phyloP scores from a whole-genome alignment of 2,329 filamentous ascomycete species.

The Purpureocillium lavendulum region DNA sequence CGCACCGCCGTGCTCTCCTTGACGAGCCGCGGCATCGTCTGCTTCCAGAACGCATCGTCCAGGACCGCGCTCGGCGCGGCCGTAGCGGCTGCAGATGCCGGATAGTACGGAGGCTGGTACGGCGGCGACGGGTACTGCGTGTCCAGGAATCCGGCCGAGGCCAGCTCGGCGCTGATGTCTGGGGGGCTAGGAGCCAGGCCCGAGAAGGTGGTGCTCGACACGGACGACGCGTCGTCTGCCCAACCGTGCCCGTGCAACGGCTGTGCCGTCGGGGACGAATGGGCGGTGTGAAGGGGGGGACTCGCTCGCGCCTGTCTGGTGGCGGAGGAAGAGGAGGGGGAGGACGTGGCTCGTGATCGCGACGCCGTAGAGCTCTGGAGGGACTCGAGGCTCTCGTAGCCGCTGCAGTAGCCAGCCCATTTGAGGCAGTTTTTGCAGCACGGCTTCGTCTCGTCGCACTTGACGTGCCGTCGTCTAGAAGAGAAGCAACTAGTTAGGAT shows the following conservation, averaged over 20 bases:
- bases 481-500: constrained; percentile 2
- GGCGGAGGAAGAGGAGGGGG: too few species aligned
- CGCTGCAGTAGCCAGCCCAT: constrained; percentile 24
- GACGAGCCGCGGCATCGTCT: constrained; percentile 24
- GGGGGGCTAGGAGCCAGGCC: neutral
- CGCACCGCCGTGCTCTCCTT: constrained; percentile 23
- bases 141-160: neutral
- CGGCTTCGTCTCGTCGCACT: constrained; percentile 27
- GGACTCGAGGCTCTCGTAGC: constrained; percentile 14
- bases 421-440: constrained; percentile 24
- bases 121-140: too few species aligned
- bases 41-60: constrained; percentile 24
- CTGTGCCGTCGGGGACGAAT: too few species aligned
- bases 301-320: too few species aligned
- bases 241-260: neutral
- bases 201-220: neutral
- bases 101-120: too few species aligned
- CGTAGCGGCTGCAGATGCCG: too few species aligned
- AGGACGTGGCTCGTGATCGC: too few species aligned
- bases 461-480: constrained; percentile 23
- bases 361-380: neutral
- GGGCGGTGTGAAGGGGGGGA: too few species aligned
- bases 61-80: constrained; percentile 11
- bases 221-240: neutral
- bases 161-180: neutral